Base-by-base conservation (phyloP, 2,329 filamentous ascomycete genomes). In the Myriosclerotinia scirpicola region DNA sequence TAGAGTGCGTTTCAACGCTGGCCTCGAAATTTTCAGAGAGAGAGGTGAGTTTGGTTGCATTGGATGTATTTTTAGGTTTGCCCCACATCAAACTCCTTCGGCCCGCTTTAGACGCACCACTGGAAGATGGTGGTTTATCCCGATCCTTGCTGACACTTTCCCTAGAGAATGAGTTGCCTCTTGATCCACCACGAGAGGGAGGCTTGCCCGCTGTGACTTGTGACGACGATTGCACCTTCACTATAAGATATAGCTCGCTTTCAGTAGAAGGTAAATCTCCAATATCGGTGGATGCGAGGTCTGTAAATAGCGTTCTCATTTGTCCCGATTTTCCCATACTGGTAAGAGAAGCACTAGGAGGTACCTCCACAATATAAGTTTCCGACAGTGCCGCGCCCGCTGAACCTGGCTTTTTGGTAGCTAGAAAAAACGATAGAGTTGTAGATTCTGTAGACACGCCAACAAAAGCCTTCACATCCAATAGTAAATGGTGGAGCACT, bases 301-400 rank as follows among this genome's bases (percentile, higher is more conserved):
- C 93, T 3, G 92, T 89, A 72, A 98, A 97, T 2, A 99, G 82
- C 0, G 93, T 96, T 75, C 90, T 92, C 75, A 93, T 86, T 74
- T 89, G 89, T 30, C 86, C 84, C 69, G 86, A 85, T 63, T 87
- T 85, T 12, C 85, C 80, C 59, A 91, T 79, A 68, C 85, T 86
- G 15, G 87, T 84, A 69, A 93, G 86, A 26, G 86, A 85, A 66
- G 92, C 91, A 40, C 89, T 89, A 0, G 91, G 81, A 0, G 91
- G 89, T 17, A 97, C 84, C 64, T 93, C 88, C 63, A 97, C 85
- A 20, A 86, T 85, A 78, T 92, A 97, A 60, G 86, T 90, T 78
- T 99, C 95, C 2, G 93, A 96, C 1, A 98, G 80, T 3, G 88
- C 87, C 20, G 84, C 83, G 9, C 90, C 81, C 14, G 83, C 80